Base-by-base conservation (phyloP, 345 rosid species). In the Eutrema heterophyllum region DNA sequence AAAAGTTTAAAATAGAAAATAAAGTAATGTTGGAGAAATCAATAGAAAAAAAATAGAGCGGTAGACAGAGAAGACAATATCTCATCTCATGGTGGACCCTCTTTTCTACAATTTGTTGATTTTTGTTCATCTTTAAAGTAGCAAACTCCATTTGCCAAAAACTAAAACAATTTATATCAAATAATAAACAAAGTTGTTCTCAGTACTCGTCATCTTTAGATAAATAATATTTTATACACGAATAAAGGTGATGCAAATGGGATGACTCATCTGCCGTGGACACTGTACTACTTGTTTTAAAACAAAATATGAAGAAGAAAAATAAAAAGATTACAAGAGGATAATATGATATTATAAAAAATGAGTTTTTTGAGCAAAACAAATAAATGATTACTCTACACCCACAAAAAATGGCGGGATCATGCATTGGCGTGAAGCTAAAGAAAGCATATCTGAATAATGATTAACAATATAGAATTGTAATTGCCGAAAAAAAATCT, bases 241-340 rank as follows among this genome's bases (percentile, higher is more conserved):
- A 36, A 59, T 67, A 50, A 56, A 74, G 62, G 35, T 56, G 67
- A 48, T 57, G 60, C 51, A 48, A 13, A 67, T 67, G 53, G 67
- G 52, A 58, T 74, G 67, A 66, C 72, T 58, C 67, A 66, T 57
- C 60, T 48, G 29, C 60, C 60, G 26, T 18, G 2, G 38, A 36
- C 68, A 52, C 30, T 40, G 43, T 18, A 14, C 12, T 64, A 27
- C 44, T 72, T 59, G 57, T 44, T 15, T 0, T 3, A 48, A 3
- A 59, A 71, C 14, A 51, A 35, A 53, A 4, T 2, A 21, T 9
- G 10, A 5, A 33, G 14, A 7, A 54, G 10, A 32, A 35, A 11
- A n/a, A 16, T 1, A 1, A 57, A 73, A 57, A 58, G 38, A 74
- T 74, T 67, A 62, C 45, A 51, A 75, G 41, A 43, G 45, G 78